Base-by-base conservation (phyloP, 2,329 filamentous ascomycete genomes). In the Chrysoporthe austroafricana region DNA sequence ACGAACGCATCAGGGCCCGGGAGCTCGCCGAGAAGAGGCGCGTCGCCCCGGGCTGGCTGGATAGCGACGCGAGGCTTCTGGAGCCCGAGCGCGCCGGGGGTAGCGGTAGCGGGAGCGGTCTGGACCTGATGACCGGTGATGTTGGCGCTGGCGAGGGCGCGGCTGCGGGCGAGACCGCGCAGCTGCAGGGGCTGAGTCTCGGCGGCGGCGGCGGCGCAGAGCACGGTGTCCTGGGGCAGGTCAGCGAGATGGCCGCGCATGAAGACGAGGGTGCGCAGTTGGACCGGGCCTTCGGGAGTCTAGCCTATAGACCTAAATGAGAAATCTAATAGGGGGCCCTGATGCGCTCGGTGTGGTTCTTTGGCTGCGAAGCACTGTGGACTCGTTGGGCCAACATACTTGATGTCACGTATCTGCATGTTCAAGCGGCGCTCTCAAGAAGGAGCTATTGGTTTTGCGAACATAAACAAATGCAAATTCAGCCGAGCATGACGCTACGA, bases 1-100 rank as follows among this genome's bases (percentile, higher is more conserved):
- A 96, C 73, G 87, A 90, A 69, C 84, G 81, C 62, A 87, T 91
- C 67, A 80, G 78, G 67, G 86, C 85, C 50, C 83, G 89, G 67
- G 91, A 94, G 70, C 80, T 94, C 70, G 90, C 90, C 4, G 91
- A 94, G 86, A 95, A 94, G 84, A 83, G 93, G 72, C 83, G 91
- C 65, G 85, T 94, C 21, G 92, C 92, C 13, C 92, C 92, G 0
- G 92, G 92, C 0, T 96, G 91, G 90, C 79, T 95, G 73, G 92
- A 95, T 73, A 91, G 90, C 73, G 89, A 92, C 66, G 85, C 87
- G 62, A 82, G 88, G 64, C 79, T 95, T 60, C 77, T 95, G 63
- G 85, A 91, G 78, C 92, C 92, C 0, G 88, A 91, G 79, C 85
- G 82, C 73, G 73, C 75, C 13, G 73, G 75, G n/a, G 72, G 62